A percentile compares a stretch with the other conserved stretches of the same genome.
Evolutionary conservation across 1,284 basidiomycete genomes (phyloP).

Genomic region (Trichosporon ovoides): DNA sequence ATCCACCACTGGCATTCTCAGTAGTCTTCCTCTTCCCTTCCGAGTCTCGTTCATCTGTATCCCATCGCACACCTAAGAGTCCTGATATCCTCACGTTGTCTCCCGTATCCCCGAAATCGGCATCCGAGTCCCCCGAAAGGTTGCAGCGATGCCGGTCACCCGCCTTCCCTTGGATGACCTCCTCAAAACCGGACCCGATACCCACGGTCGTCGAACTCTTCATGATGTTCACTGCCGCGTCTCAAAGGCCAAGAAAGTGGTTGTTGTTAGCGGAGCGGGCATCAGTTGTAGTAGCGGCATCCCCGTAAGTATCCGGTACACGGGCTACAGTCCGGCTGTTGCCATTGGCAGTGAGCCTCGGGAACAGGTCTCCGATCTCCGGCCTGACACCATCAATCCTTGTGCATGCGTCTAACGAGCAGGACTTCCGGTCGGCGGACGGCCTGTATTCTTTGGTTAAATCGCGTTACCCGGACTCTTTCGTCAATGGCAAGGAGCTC

Average conservation of each 20-base stretch:
- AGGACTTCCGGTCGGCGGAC: slow-evolving; percentile 87
- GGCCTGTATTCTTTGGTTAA: slow-evolving; percentile 85
- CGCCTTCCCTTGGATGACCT: slow-evolving; percentile 34
- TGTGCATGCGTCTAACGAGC: slow-evolving; percentile 8
- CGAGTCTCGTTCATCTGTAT: not conserved
- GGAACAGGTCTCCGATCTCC: not conserved
- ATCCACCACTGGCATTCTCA: not conserved
- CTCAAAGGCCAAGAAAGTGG: slow-evolving; percentile 73
- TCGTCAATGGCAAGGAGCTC: slow-evolving; percentile 80
- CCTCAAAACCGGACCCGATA: slow-evolving; percentile 24
- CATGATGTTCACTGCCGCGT: slow-evolving; percentile 66
- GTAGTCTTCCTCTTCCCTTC: not conserved
- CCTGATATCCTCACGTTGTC: not conserved
- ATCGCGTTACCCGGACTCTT: slow-evolving; percentile 70
- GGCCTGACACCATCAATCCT: not conserved
- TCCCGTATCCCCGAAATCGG: not conserved
- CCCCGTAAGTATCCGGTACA: slow-evolving; percentile 58
- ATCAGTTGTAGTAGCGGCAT: slow-evolving; percentile 91
- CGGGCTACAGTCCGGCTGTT: not conserved
- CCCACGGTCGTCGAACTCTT: slow-evolving; percentile 49
- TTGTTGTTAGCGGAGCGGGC: slow-evolving; percentile 86
- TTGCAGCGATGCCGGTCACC: slow-evolving; percentile 28
- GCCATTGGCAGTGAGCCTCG: too few relatives aligned
- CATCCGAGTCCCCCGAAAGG: not conserved
- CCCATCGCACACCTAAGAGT: not conserved